Evolutionary conservation across 2,329 filamentous ascomycete genomes (phyloP).

Genomic region (Calonectria multiphialidica): DNA sequence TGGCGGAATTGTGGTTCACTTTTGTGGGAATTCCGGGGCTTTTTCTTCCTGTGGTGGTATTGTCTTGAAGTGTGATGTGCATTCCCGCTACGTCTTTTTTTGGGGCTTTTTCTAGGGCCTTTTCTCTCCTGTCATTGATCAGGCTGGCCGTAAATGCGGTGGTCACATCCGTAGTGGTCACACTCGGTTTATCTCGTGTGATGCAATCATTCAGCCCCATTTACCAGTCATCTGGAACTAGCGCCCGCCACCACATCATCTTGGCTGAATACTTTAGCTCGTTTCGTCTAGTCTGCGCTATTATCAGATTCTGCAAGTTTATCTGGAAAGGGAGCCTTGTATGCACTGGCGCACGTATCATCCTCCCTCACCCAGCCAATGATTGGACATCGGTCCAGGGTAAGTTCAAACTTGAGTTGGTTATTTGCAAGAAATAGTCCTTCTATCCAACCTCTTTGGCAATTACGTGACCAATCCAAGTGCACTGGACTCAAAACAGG

Average conservation of each 20-base stretch:
- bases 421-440: too few species aligned
- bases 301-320: not conserved
- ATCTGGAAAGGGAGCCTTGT: not conserved
- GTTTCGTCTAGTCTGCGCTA: not conserved
- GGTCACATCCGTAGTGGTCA: not conserved
- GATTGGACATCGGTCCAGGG: too few species aligned
- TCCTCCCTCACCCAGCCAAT: too few species aligned
- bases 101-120: not conserved
- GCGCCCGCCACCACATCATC: not conserved
- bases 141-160: not conserved
- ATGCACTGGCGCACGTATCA: too few species aligned
- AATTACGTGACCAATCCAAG: too few species aligned
- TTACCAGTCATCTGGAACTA: not conserved
- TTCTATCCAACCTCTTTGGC: too few species aligned
- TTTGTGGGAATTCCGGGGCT: not conserved
- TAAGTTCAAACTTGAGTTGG: too few species aligned
- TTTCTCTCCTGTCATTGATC: not conserved
- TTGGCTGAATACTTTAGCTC: not conserved
- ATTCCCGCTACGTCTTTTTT: not conserved
- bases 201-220: constrained; percentile 3
- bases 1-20: not conserved
- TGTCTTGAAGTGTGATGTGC: not conserved
- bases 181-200: not conserved
- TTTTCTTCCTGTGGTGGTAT: not conserved
- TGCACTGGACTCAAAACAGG: too few species aligned